These are phyloP conservation scores for Kodamaea arcana DNA, from an alignment of 1,139 yeast genomes.

Conservation along the genomic window DNA sequence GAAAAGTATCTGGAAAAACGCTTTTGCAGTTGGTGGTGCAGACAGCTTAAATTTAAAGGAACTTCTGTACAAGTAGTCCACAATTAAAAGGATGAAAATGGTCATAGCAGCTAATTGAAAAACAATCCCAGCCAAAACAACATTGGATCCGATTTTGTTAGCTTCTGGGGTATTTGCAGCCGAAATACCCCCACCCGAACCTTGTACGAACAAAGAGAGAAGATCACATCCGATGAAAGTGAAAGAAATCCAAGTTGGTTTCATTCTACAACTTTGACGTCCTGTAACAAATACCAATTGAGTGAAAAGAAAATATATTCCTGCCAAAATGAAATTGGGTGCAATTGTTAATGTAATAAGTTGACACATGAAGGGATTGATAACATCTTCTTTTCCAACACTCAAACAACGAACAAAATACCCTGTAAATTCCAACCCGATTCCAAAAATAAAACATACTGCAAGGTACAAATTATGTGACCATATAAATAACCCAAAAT, in stretches of 20 bases:
- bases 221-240: conserved; percentile 33
- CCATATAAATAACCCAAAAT: conserved; percentile 3
- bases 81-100: conserved; percentile 24
- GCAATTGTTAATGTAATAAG: conserved; percentile 16
- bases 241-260: conserved; percentile 34
- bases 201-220: conserved; percentile 30
- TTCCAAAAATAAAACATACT: not conserved
- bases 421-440: conserved; percentile 17
- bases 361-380: conserved; percentile 26
- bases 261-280: conserved; percentile 20
- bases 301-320: conserved; percentile 61
- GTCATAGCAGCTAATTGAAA: conserved; percentile 38
- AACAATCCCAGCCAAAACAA: conserved; percentile 38
- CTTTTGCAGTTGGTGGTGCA: conserved; percentile 4
- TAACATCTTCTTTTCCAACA: conserved; percentile 14
- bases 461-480: conserved; percentile 1
- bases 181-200: conserved; percentile 35
- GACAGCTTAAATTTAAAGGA: conserved; percentile 15
- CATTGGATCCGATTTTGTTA: conserved; percentile 24
- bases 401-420: conserved; percentile 19
- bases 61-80: conserved; percentile 23
- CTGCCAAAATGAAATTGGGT: conserved; percentile 21
- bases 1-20: conserved; percentile 18
- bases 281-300: conserved; percentile 31
- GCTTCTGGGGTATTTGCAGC: conserved; percentile 18